Percentiles rank a stretch among this genome's conserved stretches.
These are phyloP conservation scores for Talaromyces sp. DNA, from an alignment of 2,329 filamentous ascomycete species.

Conservation along the genomic window DNA sequence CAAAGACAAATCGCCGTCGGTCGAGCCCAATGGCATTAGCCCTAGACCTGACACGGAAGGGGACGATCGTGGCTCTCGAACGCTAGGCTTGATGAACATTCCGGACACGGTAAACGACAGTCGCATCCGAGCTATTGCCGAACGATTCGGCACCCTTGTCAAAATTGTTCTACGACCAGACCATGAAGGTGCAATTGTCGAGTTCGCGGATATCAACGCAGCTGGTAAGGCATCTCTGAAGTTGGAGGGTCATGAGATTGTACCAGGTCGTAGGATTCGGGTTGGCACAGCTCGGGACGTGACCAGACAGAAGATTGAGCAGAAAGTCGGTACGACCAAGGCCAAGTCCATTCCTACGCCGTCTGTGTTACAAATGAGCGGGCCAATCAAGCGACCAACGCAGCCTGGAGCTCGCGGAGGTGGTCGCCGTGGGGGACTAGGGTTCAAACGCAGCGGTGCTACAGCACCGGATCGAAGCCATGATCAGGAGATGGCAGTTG, in stretches of 20 bases:
- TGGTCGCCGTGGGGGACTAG: slow-evolving; percentile 47
- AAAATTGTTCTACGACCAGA: slow-evolving; percentile 77
- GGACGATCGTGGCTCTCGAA: slow-evolving; percentile 56
- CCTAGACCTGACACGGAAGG: slow-evolving; percentile 32
- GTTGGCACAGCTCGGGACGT: slow-evolving; percentile 52
- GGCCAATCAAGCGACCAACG: slow-evolving; percentile 41
- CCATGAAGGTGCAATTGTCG: slow-evolving; percentile 79
- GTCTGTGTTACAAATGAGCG: slow-evolving; percentile 23
- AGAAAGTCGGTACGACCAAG: slow-evolving; percentile 33
- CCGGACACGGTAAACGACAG: slow-evolving; percentile 91
- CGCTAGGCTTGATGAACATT: slow-evolving; percentile 75
- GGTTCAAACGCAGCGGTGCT: slow-evolving; percentile 42
- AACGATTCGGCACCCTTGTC: slow-evolving; percentile 64
- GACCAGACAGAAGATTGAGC: slow-evolving; percentile 38
- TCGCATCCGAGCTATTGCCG: slow-evolving; percentile 68
- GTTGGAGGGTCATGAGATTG: slow-evolving; percentile 45
- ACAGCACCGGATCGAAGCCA: slow-evolving; percentile 8
- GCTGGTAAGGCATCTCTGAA: slow-evolving; percentile 58
- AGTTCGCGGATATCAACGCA: slow-evolving; percentile 66
- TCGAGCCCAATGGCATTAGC: slow-evolving; percentile 27
- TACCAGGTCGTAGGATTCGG: slow-evolving; percentile 36
- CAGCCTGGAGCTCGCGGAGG: slow-evolving; percentile 38
- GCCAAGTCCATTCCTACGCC: slow-evolving; percentile 36
- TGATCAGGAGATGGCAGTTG: slow-evolving; percentile 3
- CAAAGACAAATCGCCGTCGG: slow-evolving; percentile 32